A percentile compares a stretch with the other conserved stretches of the same genome.
Evolutionary conservation across 441 rosid species (phyloP).

Genomic region (Gossypium schwendimanii): DNA sequence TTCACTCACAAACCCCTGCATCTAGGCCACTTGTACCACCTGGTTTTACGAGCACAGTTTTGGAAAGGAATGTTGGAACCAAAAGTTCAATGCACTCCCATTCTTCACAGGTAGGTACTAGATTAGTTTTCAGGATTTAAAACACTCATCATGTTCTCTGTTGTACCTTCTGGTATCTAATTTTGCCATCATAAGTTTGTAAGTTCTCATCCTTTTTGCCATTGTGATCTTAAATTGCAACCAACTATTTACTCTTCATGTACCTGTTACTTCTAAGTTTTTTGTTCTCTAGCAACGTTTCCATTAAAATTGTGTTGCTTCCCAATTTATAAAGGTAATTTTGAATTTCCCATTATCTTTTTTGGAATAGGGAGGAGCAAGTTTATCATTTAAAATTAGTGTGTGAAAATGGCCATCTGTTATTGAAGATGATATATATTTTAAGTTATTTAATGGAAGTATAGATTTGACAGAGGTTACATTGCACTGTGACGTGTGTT

Average conservation of each 20-base stretch:
- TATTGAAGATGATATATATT: not conserved
- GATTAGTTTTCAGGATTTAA: not conserved
- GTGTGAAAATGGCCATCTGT: not conserved
- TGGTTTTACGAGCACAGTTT: constrained; percentile 59
- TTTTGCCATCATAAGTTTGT: not conserved
- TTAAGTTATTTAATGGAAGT: not conserved
- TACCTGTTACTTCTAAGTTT: not conserved
- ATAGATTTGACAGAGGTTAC: not conserved
- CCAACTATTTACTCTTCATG: not conserved
- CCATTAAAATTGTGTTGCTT: not conserved
- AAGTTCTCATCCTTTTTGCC: not conserved
- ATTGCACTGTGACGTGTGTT: not conserved
- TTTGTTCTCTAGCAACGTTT: not conserved
- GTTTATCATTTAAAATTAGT: not conserved
- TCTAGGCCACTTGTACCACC: constrained; percentile 98
- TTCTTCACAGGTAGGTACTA: constrained; percentile 45
- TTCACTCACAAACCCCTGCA: constrained; percentile 44
- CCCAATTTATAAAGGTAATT: not conserved
- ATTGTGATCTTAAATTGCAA: not conserved
- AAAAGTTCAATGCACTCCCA: constrained; percentile 35
- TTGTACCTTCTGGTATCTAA: not conserved
- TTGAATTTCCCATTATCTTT: not conserved
- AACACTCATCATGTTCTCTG: not conserved
- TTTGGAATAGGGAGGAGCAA: not conserved
- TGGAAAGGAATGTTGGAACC: constrained; percentile 49